These are phyloP conservation scores for Alternaria alternata DNA, from an alignment of 2,329 filamentous ascomycete species.

Conservation along the genomic window DNA sequence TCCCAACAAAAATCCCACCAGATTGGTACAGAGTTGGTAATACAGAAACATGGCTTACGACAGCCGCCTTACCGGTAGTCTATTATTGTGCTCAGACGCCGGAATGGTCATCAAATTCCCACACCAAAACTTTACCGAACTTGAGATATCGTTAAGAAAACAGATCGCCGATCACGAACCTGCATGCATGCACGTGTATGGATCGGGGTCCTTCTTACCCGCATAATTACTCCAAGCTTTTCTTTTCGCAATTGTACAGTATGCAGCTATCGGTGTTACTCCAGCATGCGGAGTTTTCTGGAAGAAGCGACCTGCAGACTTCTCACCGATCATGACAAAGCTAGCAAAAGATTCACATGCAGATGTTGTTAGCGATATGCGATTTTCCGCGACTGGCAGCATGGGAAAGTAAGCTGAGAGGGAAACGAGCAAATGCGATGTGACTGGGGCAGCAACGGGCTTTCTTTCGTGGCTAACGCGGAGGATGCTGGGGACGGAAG, in stretches of 20 bases:
- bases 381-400: background rate
- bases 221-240: background rate
- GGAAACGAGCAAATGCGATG: background rate
- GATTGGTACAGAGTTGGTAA: background rate
- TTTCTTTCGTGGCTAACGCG: background rate
- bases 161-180: slow-evolving; percentile 3
- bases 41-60: background rate
- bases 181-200: slow-evolving; percentile 1
- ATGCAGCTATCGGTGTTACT: background rate
- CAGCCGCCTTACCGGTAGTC: background rate
- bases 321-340: background rate
- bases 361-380: background rate
- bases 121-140: background rate
- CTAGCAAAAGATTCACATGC: background rate
- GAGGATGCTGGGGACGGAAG: background rate
- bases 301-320: background rate
- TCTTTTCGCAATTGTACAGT: background rate
- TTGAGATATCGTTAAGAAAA: background rate
- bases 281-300: background rate
- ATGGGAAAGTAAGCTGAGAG: background rate
- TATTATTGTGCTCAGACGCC: background rate
- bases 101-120: background rate
- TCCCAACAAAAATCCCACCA: slow-evolving; percentile 1
- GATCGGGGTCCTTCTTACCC: background rate
- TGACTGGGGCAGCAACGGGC: background rate